A percentile compares a stretch with the other conserved stretches of the same genome.
phyloP scores from a whole-genome alignment of 352 stramenopile genomes.

The Phytopythium delawarense region DNA sequence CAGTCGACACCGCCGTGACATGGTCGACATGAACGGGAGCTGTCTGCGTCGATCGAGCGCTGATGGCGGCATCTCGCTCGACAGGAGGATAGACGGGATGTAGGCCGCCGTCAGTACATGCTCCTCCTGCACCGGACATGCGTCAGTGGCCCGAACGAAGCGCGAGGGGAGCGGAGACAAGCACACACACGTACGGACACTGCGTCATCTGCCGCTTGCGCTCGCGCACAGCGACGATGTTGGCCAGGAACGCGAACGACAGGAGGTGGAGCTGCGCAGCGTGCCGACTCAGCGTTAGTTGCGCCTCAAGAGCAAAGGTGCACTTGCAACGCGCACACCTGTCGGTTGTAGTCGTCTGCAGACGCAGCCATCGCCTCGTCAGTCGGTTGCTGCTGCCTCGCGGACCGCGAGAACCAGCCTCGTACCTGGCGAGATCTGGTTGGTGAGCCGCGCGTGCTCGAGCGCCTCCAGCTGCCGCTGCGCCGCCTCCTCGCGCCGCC shows the following conservation, averaged over 20 bases:
- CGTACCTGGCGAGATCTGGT: constrained; percentile 37
- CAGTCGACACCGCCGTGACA: background rate
- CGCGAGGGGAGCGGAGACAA: background rate
- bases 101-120: constrained; percentile 27
- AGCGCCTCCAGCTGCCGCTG: constrained; percentile 36
- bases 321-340: constrained; percentile 14
- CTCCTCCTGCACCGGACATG: constrained; percentile 23
- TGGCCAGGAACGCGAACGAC: constrained; percentile 48
- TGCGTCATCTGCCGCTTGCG: constrained; percentile 29
- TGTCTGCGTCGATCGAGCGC: too few relatives aligned
- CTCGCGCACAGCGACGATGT: constrained; percentile 47
- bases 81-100: too few relatives aligned
- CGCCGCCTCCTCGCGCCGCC: constrained; percentile 25
- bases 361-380: background rate
- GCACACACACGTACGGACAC: constrained; percentile 16
- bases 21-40: background rate
- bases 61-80: constrained; percentile 15
- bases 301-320: too few relatives aligned
- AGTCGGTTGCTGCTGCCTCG: background rate
- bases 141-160: background rate
- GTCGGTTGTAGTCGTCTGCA: constrained; percentile 45
- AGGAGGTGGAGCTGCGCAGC: constrained; percentile 32
- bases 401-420: background rate
- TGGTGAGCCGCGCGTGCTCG: constrained; percentile 33
- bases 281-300: background rate